Conservation (phyloP, 2,329 filamentous ascomycete species). For the Stachybotrys elegans region DNA sequence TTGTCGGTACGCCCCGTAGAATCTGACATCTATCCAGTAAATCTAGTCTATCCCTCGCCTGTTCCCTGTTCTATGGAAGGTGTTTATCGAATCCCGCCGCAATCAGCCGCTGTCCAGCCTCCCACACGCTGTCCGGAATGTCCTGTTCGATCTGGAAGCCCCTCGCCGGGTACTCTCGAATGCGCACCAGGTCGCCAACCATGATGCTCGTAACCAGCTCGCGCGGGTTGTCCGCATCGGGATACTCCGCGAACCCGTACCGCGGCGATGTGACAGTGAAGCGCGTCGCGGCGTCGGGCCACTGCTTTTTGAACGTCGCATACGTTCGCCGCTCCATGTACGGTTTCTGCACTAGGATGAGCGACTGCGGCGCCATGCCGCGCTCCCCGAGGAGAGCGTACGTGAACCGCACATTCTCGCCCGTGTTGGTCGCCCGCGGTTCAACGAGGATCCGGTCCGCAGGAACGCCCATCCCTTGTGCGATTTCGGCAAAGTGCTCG, state of each 20-base stretch:
- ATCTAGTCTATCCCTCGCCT: too few species aligned
- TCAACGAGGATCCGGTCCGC: constrained; percentile 32
- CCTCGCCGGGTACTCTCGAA: constrained; percentile 34
- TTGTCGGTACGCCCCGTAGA: too few species aligned
- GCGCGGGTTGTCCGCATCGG: constrained; percentile 33
- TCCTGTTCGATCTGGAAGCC: constrained; percentile 39
- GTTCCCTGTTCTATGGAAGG: constrained; percentile 15
- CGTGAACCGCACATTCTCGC: constrained; percentile 42
- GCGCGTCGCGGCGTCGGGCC: constrained; percentile 27
- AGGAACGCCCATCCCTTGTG: constrained; percentile 33
- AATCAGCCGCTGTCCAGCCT: constrained; percentile 34
- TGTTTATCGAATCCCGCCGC: constrained; percentile 31
- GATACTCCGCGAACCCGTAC: constrained; percentile 33
- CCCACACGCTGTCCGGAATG: constrained; percentile 36
- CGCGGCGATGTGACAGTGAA: constrained; percentile 37
- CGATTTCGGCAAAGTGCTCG: constrained; percentile 35
- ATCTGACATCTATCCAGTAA: too few species aligned
- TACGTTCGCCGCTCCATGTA: constrained; percentile 44
- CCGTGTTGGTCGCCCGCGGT: constrained; percentile 36
- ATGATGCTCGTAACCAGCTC: constrained; percentile 39
- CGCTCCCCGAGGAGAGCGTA: constrained; percentile 25
- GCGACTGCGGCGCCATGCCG: constrained; percentile 18
- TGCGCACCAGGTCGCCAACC: constrained; percentile 38
- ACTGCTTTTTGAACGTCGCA: constrained; percentile 41
- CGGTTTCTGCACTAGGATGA: constrained; percentile 42